These are phyloP conservation scores for Trichosporon faecale DNA, from an alignment of 1,284 basidiomycete species.

Conservation along the genomic window DNA sequence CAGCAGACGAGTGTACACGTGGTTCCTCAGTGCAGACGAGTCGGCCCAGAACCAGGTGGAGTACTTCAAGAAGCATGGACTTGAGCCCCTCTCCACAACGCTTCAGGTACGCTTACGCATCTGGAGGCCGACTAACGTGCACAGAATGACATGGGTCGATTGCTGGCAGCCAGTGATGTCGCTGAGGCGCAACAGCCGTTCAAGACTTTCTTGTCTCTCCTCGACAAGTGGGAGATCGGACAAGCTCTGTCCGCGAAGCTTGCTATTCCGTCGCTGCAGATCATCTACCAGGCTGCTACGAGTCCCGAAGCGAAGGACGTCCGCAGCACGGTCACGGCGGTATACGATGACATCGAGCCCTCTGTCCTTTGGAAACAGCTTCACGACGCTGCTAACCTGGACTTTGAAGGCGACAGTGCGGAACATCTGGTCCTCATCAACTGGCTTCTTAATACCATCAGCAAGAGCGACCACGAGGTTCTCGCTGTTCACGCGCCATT, in stretches of 20 bases:
- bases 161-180: conserved; percentile 63
- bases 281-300: conserved; percentile 25
- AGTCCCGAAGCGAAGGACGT: conserved; percentile 45
- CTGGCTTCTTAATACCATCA: conserved; percentile 53
- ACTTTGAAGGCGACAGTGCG: conserved; percentile 37
- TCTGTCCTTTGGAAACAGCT: conserved; percentile 79
- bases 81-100: conserved; percentile 66
- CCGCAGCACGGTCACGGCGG: conserved; percentile 75
- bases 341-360: conserved; percentile 92
- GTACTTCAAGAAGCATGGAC: conserved; percentile 66
- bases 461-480: conserved; percentile 56
- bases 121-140: neutral
- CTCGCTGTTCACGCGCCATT: conserved; percentile 31
- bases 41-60: conserved; percentile 66
- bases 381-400: conserved; percentile 55
- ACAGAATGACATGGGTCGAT: conserved; percentile 66
- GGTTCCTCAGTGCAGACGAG: conserved; percentile 83
- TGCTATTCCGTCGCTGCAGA: conserved; percentile 63
- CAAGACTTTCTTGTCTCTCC: conserved; percentile 88
- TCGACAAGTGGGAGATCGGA: conserved; percentile 97
- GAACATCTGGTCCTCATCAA: conserved; percentile 46
- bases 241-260: conserved; percentile 71
- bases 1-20: conserved; percentile 86
- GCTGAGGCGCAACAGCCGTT: conserved; percentile 74
- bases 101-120: conserved; percentile 59